Conservation (phyloP, 2,329 filamentous ascomycete species). For the Coniochaeta ligniaria region DNA sequence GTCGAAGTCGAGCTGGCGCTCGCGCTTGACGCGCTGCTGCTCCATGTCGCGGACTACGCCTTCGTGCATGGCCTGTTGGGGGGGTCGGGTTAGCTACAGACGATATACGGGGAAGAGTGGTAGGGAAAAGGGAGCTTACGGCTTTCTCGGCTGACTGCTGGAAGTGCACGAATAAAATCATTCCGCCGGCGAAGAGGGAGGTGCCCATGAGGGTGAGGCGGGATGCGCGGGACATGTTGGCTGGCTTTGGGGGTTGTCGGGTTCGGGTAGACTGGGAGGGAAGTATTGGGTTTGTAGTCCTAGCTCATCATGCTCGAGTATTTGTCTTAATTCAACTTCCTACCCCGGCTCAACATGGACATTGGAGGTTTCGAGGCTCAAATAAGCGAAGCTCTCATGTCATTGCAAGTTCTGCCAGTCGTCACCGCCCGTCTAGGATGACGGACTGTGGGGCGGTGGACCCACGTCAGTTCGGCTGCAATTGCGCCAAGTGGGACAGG, state of each 20-base stretch:
- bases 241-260: neutral
- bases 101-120: neutral
- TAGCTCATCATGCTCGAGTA: neutral
- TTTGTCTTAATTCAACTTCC: too few species aligned
- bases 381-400: neutral
- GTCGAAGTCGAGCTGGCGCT: slow-evolving; percentile 91
- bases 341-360: too few species aligned
- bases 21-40: slow-evolving; percentile 81
- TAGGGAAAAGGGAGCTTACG: slow-evolving; percentile 22
- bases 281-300: neutral
- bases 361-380: too few species aligned
- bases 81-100: neutral
- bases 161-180: slow-evolving; percentile 82
- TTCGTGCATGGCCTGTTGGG: slow-evolving; percentile 86
- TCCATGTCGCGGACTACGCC: slow-evolving; percentile 94
- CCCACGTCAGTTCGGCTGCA: neutral
- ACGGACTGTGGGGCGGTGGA: neutral
- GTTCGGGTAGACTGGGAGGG: neutral
- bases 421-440: neutral
- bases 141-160: slow-evolving; percentile 80
- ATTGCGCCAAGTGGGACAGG: neutral
- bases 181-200: slow-evolving; percentile 65
- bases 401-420: neutral
- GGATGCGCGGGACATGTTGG: slow-evolving; percentile 77
- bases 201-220: slow-evolving; percentile 79